Conservation (phyloP, 805 yeast species). For the Spencermartinsiella europaea region DNA sequence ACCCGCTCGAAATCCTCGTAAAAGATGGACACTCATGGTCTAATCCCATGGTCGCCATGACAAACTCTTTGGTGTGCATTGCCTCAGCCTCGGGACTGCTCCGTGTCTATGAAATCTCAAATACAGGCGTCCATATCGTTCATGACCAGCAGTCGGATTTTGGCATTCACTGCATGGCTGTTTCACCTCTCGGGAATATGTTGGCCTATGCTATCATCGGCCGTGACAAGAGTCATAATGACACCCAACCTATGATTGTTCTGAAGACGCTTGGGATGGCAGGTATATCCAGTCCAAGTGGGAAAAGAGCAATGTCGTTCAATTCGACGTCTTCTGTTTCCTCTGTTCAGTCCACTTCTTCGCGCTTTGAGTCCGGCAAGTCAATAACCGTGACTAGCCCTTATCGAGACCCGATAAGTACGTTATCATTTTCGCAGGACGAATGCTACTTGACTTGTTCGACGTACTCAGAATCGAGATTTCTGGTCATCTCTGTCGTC, state of each 20-base stretch:
- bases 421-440: conserved; percentile 66
- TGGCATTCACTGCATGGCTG: conserved; percentile 73
- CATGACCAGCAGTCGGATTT: conserved; percentile 66
- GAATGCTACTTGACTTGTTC: conserved; percentile 70
- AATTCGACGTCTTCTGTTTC: conserved; percentile 1
- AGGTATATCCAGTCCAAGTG: neutral
- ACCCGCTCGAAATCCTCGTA: neutral
- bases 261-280: conserved; percentile 11
- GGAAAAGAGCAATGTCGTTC: neutral
- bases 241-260: conserved; percentile 45
- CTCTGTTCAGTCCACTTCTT: neutral
- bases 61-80: conserved; percentile 55
- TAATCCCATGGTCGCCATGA: conserved; percentile 36
- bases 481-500: conserved; percentile 64
- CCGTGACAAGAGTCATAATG: conserved; percentile 58
- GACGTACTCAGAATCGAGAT: conserved; percentile 71
- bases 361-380: conserved; percentile 37
- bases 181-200: conserved; percentile 57
- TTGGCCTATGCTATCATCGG: conserved; percentile 83
- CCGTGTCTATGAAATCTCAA: conserved; percentile 54
- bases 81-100: conserved; percentile 71
- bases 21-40: conserved; percentile 16
- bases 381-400: conserved; percentile 77
- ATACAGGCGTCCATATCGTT: conserved; percentile 51
- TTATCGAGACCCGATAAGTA: conserved; percentile 76